These are phyloP conservation scores for Venturia nashicola DNA, from an alignment of 2,329 filamentous ascomycete species.

Conservation along the genomic window DNA sequence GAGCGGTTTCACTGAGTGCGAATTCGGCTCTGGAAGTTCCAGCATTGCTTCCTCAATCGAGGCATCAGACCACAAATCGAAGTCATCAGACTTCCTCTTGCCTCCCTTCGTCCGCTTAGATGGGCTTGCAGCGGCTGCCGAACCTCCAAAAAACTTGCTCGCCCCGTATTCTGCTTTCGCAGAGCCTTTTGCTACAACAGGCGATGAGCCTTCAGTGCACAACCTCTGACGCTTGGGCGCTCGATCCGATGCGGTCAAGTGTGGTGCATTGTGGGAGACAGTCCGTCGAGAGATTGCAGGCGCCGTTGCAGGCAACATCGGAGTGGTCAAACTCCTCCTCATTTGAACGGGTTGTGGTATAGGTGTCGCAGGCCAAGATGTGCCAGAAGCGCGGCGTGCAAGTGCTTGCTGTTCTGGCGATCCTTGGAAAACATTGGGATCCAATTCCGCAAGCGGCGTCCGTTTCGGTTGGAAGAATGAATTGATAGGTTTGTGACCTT, in stretches of 20 bases:
- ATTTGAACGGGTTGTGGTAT: constrained; percentile 24
- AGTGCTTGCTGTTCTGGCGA: constrained; percentile 49
- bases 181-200: constrained; percentile 17
- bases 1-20: background rate
- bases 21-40: background rate
- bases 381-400: constrained; percentile 32
- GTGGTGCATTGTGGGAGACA: constrained; percentile 3
- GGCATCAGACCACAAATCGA: constrained; percentile 37
- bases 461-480: constrained; percentile 54
- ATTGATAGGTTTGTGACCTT: constrained; percentile 49
- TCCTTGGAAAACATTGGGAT: constrained; percentile 54
- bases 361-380: constrained; percentile 44
- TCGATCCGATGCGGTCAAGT: constrained; percentile 12
- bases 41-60: constrained; percentile 31
- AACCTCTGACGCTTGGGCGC: constrained; percentile 31
- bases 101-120: constrained; percentile 24
- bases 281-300: constrained; percentile 1
- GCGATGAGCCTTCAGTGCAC: constrained; percentile 27
- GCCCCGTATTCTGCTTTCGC: constrained; percentile 20
- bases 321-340: constrained; percentile 14
- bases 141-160: constrained; percentile 33
- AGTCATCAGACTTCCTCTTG: constrained; percentile 23
- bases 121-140: constrained; percentile 26
- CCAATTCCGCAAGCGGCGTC: constrained; percentile 52
- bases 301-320: constrained; percentile 13